Conservation (phyloP, 441 rosid species). For the Erodium trifolium region DNA sequence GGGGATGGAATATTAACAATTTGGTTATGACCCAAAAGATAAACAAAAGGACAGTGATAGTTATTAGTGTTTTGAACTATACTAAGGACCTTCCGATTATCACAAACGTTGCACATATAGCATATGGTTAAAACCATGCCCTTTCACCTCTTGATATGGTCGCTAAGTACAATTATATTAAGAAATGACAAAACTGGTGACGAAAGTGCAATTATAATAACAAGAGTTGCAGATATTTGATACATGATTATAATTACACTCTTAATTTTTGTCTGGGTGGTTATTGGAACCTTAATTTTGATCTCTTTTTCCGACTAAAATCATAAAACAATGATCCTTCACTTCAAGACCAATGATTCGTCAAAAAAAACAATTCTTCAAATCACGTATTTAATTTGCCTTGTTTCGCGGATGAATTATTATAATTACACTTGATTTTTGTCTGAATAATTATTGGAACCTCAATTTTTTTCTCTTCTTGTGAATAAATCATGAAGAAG, state of each 20-base stretch:
- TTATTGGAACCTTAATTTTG: too few relatives aligned
- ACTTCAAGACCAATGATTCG: too few relatives aligned
- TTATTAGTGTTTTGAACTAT: not conserved
- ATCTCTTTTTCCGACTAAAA: too few relatives aligned
- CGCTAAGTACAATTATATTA: not conserved
- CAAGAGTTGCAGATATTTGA: not conserved
- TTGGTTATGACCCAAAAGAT: not conserved
- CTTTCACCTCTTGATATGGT: slow-evolving; percentile 1
- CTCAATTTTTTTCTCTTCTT: too few relatives aligned
- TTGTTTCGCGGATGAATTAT: too few relatives aligned
- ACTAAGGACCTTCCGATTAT: not conserved
- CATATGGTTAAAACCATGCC: not conserved
- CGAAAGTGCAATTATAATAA: not conserved
- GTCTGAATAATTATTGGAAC: too few relatives aligned
- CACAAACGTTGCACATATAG: not conserved
- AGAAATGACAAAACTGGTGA: not conserved
- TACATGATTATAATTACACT: not conserved
- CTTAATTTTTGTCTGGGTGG: not conserved
- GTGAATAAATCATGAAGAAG: too few relatives aligned
- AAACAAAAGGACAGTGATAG: not conserved
- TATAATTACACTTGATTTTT: too few relatives aligned
- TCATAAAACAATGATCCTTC: too few relatives aligned
- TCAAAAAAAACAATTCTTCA: too few relatives aligned
- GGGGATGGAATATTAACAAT: too few relatives aligned
- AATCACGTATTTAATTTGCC: too few relatives aligned